Conservation (phyloP, 495 filamentous ascomycete genomes). For the Neurospora cerealis region DNA sequence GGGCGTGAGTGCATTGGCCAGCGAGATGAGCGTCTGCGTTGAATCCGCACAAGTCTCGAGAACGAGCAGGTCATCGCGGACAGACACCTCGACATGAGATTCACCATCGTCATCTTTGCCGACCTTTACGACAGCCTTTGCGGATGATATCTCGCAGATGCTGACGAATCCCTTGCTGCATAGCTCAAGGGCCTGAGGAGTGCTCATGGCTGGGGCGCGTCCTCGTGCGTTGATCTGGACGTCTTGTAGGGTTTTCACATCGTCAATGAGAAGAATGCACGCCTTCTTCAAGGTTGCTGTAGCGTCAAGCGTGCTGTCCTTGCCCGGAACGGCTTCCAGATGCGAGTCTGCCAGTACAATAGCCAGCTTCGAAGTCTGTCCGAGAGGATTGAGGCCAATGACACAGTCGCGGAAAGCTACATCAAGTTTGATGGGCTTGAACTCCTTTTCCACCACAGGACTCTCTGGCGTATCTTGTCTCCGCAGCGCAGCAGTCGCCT, state of each 20-base stretch:
- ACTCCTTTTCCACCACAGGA: slow-evolving; percentile 6
- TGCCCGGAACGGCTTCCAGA: slow-evolving; percentile 51
- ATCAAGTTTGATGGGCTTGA: slow-evolving; percentile 53
- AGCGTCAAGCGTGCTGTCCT: slow-evolving; percentile 48
- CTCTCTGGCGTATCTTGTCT: slow-evolving; percentile 8
- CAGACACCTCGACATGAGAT: slow-evolving; percentile 65
- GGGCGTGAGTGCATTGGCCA: slow-evolving; percentile 72
- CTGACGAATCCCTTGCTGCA: slow-evolving; percentile 69
- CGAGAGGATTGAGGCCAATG: slow-evolving; percentile 77
- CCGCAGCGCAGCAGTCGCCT: slow-evolving; percentile 36
- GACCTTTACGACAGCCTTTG: slow-evolving; percentile 51
- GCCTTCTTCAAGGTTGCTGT: slow-evolving; percentile 64
- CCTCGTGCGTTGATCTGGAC: slow-evolving; percentile 42
- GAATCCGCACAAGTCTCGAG: slow-evolving; percentile 96
- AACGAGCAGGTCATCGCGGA: slow-evolving; percentile 76
- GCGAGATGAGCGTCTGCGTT: slow-evolving; percentile 78
- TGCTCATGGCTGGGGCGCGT: slow-evolving; percentile 28
- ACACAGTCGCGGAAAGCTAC: slow-evolving; percentile 68
- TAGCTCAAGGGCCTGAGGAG: slow-evolving; percentile 53
- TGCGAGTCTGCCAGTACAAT: slow-evolving; percentile 70
- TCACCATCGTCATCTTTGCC: slow-evolving; percentile 39
- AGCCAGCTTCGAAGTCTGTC: slow-evolving; percentile 59
- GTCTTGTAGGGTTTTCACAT: slow-evolving; percentile 21
- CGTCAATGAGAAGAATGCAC: slow-evolving; percentile 74
- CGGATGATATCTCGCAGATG: slow-evolving; percentile 74